Base-by-base conservation (phyloP, 1,139 yeast genomes). In the Saccharomyces hybrid region DNA sequence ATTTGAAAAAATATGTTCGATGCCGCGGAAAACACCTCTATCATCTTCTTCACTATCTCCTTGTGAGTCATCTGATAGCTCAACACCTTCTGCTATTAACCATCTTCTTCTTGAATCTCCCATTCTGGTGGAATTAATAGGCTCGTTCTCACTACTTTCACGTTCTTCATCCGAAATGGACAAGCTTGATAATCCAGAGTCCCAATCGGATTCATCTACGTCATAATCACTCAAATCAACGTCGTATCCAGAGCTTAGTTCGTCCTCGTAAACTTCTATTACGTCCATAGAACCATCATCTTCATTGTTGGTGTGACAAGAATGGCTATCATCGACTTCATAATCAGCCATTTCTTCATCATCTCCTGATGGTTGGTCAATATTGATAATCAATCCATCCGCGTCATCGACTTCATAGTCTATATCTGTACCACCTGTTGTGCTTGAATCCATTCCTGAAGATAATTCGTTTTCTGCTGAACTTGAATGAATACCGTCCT, bases 231-330 rank as follows among this genome's bases (percentile, higher is more conserved):
- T 69, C 38, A 66, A 53, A 41, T 68, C 73, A 38, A 67, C 64
- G 32, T 66, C 70, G 27, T 63, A 59, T 23, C 62, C 69, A 8
- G 68, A 60, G 13, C 58, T 68, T 38, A 56, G 64, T 38, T 72
- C 77, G 16, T 67, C 74, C 2, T 68, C 75, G 16, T 69, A 72
- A 7, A 70, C 72, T 46, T 67, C 74, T 5, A 70, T 75, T 2
- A 68, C 73, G 34, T 66, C 59, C 66, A 50, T 64, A 51, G 58
- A 56, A 27, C 60, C 69, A 32, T 59, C 58, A 27, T 59, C 64
- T 11, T 58, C 66, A 16, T 63, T 65, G 20, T 59, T 63, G 20
- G 62, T 59, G 20, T 58, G 62, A 8, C 57, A 54, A 16, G 59
- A 60, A 46, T 56, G 59, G 2, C 62, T 44, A 14, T 8, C 5